Evolutionary conservation across 2,329 filamentous ascomycete species (phyloP).

Genomic region (Thielaviopsis populi): DNA sequence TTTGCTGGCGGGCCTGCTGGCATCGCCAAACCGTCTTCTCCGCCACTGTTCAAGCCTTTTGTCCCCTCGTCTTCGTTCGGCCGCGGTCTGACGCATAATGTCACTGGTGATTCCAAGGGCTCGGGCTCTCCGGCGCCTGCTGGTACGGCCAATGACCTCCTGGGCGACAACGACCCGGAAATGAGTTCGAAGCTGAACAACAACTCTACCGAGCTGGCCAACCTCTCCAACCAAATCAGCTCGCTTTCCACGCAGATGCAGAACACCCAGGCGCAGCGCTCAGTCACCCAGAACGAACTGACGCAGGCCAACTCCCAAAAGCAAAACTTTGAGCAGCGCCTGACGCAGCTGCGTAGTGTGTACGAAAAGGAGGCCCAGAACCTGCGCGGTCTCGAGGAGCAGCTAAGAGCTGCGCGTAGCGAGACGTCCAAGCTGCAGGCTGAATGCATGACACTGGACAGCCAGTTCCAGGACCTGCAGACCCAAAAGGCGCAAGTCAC

Average conservation of each 20-base stretch:
- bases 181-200: conserved; percentile 75
- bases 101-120: conserved; percentile 49
- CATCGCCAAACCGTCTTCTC: conserved; percentile 39
- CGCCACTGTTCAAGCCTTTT: conserved; percentile 70
- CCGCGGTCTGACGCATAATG: conserved; percentile 50
- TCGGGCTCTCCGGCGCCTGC: conserved; percentile 33
- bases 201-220: conserved; percentile 84
- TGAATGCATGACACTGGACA: conserved; percentile 72
- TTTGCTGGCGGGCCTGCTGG: conserved; percentile 41
- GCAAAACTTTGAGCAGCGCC: conserved; percentile 76
- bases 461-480: conserved; percentile 64
- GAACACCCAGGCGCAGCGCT: conserved; percentile 72
- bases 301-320: conserved; percentile 74
- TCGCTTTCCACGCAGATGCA: conserved; percentile 88
- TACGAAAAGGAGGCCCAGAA: conserved; percentile 91
- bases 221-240: conserved; percentile 88
- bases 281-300: conserved; percentile 64
- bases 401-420: conserved; percentile 56
- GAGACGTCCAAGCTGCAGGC: conserved; percentile 74
- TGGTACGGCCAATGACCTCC: conserved; percentile 55
- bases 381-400: conserved; percentile 71
- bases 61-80: conserved; percentile 86
- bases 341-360: conserved; percentile 70
- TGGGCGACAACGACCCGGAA: conserved; percentile 82
- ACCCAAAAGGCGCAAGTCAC: conserved; percentile 65